Evolutionary conservation across 1,139 yeast genomes (phyloP).

Genomic region (Debaryomyces singareniensis): DNA sequence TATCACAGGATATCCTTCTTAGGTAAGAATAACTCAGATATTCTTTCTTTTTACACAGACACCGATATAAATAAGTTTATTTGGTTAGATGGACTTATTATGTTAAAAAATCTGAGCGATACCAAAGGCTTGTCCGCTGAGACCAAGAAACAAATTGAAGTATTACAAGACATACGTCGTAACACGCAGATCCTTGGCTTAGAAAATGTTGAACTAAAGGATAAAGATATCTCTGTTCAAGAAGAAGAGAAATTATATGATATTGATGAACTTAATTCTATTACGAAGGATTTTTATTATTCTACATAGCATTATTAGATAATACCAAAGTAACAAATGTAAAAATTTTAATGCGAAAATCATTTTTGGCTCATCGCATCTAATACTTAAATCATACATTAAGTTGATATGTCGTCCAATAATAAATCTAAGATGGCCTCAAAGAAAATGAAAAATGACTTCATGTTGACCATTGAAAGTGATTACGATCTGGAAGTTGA

Average conservation of each 20-base stretch:
- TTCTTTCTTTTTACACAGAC: conserved; percentile 62
- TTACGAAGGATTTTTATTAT: conserved; percentile 41
- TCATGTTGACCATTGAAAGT: conserved; percentile 42
- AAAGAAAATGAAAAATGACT: conserved; percentile 10
- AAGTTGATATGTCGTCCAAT: too few relatives aligned
- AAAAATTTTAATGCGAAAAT: neutral
- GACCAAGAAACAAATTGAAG: conserved; percentile 52
- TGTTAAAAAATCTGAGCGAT: conserved; percentile 39
- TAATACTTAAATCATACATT: too few relatives aligned
- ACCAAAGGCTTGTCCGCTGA: conserved; percentile 46
- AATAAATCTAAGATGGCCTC: neutral
- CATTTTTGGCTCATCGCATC: too few relatives aligned
- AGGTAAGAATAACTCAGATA: conserved; percentile 32
- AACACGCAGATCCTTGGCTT: conserved; percentile 61
- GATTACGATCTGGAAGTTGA: conserved; percentile 57
- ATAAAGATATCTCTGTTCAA: too few relatives aligned
- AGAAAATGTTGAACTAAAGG: conserved; percentile 19
- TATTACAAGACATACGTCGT: conserved; percentile 53
- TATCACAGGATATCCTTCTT: conserved; percentile 49
- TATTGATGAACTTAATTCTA: conserved; percentile 31
- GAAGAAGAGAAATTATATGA: conserved; percentile 39
- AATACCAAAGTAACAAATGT: neutral
- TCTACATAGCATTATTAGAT: neutral
- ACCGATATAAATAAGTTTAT: conserved; percentile 64
- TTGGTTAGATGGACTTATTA: conserved; percentile 76